A percentile compares a stretch with the other conserved stretches of the same genome.
Evolutionary conservation across 805 yeast genomes (phyloP).

Genomic region (Cyberlindnera euphorbiae): DNA sequence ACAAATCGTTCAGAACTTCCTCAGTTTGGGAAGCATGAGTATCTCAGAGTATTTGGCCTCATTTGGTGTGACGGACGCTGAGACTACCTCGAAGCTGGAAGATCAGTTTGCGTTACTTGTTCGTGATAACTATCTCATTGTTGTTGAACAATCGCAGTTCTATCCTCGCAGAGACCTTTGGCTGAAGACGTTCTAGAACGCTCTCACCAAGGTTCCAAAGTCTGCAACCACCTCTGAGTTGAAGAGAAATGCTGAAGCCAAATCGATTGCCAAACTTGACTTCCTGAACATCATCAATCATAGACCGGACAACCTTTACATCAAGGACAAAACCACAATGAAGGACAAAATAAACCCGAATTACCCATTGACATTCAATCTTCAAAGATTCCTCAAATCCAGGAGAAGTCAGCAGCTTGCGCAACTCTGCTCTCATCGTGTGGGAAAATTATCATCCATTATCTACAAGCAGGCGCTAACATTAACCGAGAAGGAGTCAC

Average conservation of each 20-base stretch:
- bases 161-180: constrained; percentile 35
- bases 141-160: constrained; percentile 36
- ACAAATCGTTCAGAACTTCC: constrained; percentile 61
- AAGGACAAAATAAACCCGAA: constrained; percentile 42
- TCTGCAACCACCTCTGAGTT: constrained; percentile 44
- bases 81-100: constrained; percentile 27
- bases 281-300: constrained; percentile 33
- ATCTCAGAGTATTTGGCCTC: constrained; percentile 43
- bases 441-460: constrained; percentile 64
- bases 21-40: constrained; percentile 65
- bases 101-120: constrained; percentile 40
- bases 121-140: constrained; percentile 46
- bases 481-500: constrained; percentile 53
- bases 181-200: constrained; percentile 36
- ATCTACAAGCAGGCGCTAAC: constrained; percentile 57
- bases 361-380: constrained; percentile 54
- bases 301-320: constrained; percentile 26
- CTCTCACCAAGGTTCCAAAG: constrained; percentile 35
- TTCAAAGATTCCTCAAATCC: constrained; percentile 61
- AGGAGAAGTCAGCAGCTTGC: constrained; percentile 62
- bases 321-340: constrained; percentile 31
- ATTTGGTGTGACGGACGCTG: constrained; percentile 25
- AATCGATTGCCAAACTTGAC: constrained; percentile 38
- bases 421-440: constrained; percentile 55
- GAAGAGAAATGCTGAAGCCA: constrained; percentile 56